phyloP scores from a whole-genome alignment of 352 stramenopile genomes.

The Globisporangium megalacanthum region DNA sequence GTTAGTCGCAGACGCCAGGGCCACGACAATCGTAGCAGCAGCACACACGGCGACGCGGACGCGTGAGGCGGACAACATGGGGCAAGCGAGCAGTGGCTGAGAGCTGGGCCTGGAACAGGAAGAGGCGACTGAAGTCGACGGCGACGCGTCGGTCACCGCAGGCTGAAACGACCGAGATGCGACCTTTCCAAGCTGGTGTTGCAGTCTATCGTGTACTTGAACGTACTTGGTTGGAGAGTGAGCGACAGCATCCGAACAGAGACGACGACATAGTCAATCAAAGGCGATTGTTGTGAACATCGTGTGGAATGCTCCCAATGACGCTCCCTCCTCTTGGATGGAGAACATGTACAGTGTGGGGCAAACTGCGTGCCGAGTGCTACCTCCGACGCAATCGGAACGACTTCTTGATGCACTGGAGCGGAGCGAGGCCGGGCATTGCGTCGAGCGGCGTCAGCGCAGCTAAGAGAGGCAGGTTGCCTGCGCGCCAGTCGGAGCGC shows the following conservation, averaged over 20 bases:
- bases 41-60: not conserved
- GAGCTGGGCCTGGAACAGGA: too few species aligned
- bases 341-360: not conserved
- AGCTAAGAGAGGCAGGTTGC: conserved; percentile 37
- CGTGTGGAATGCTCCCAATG: conserved; percentile 3
- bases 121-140: too few species aligned
- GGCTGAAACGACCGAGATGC: too few species aligned
- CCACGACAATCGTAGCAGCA: too few species aligned
- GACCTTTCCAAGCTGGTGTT: too few species aligned
- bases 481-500: conserved; percentile 49
- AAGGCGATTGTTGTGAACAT: not conserved
- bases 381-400: conserved; percentile 7
- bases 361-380: not conserved
- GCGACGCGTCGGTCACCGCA: too few species aligned
- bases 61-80: not conserved
- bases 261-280: too few species aligned
- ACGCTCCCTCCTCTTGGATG: not conserved
- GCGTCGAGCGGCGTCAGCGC: conserved; percentile 45
- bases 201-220: too few species aligned
- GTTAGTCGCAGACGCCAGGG: not conserved
- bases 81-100: too few species aligned
- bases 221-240: too few species aligned
- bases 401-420: conserved; percentile 42
- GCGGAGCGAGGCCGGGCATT: conserved; percentile 34
- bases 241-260: too few species aligned